These are phyloP conservation scores for Phoma sp. DNA, from an alignment of 2,329 filamentous ascomycete genomes.

Conservation along the genomic window DNA sequence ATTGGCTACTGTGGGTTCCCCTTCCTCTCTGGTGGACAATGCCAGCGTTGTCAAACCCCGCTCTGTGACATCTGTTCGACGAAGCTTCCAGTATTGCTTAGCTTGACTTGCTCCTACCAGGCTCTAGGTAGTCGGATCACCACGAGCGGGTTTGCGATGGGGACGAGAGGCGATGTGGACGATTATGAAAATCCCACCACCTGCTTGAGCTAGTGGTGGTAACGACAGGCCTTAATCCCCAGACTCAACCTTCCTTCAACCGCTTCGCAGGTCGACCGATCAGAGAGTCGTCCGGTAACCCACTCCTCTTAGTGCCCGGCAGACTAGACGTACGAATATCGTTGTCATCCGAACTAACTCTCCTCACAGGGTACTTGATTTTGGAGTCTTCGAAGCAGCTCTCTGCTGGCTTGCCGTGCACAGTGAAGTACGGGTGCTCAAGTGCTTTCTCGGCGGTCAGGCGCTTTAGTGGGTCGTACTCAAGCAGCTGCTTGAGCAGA, in stretches of 20 bases:
- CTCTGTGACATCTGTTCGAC: no score
- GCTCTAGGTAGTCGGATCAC: no score
- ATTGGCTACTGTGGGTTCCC: no score
- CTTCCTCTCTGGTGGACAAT: no score
- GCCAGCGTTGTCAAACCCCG: no score
- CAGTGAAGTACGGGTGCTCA: conserved; percentile 87
- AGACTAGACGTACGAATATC: conserved; percentile 91
- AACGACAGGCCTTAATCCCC: no score
- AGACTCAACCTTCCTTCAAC: conserved; percentile 53
- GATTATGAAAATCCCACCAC: no score
- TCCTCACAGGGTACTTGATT: conserved; percentile 84
- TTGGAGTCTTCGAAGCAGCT: conserved; percentile 93
- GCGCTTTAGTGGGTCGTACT: conserved; percentile 90
- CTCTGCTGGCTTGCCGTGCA: conserved; percentile 64
- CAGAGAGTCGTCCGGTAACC: conserved; percentile 80
- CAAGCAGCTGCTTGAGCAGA: conserved; percentile 79
- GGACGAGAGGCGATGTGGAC: no score
- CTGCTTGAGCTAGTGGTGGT: no score
- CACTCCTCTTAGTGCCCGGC: conserved; percentile 89
- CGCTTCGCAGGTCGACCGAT: conserved; percentile 62
- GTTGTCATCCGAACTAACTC: conserved; percentile 93
- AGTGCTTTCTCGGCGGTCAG: conserved; percentile 87
- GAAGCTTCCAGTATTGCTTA: no score
- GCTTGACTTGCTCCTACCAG: no score
- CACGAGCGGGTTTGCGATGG: no score